These are phyloP conservation scores for Chaetoscypha palmicola DNA, from an alignment of 2,329 filamentous ascomycete species.

Conservation along the genomic window DNA sequence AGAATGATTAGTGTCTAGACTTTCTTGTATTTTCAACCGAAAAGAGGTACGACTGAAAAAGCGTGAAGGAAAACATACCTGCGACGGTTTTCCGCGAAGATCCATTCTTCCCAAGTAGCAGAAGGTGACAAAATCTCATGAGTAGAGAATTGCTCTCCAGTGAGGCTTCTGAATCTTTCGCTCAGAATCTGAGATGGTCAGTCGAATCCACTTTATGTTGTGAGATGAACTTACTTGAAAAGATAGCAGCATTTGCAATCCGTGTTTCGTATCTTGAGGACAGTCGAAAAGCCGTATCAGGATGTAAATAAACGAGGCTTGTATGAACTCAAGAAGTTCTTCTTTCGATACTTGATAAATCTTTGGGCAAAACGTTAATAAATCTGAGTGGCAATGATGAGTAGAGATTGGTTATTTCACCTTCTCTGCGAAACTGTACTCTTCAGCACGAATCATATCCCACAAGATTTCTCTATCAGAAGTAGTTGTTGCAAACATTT, in stretches of 20 bases:
- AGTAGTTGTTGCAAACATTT: slow-evolving; percentile 19
- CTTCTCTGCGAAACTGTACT: slow-evolving; percentile 1
- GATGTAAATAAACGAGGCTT: slow-evolving; percentile 9
- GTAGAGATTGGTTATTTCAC: not conserved
- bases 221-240: slow-evolving; percentile 1
- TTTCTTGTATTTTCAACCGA: too few relatives aligned
- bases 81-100: slow-evolving; percentile 10
- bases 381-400: not conserved
- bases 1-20: not conserved
- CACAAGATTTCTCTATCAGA: slow-evolving; percentile 17
- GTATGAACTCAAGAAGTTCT: slow-evolving; percentile 4
- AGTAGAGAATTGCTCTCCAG: not conserved
- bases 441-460: slow-evolving; percentile 16
- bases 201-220: not conserved
- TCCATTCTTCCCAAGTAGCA: slow-evolving; percentile 13
- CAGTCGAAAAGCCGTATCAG: slow-evolving; percentile 7
- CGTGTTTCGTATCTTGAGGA: not conserved
- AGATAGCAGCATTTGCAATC: slow-evolving; percentile 3
- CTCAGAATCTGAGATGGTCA: slow-evolving; percentile 5
- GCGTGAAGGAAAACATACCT: slow-evolving; percentile 3
- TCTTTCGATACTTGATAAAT: too few relatives aligned
- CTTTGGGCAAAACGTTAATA: not conserved
- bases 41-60: not conserved
- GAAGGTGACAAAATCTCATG: slow-evolving; percentile 2
- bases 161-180: not conserved